Evolutionary conservation across 257 asterid genomes (phyloP), one percentile per base, ranked within the genome.

Genomic region (Primulina tabacum): DNA sequence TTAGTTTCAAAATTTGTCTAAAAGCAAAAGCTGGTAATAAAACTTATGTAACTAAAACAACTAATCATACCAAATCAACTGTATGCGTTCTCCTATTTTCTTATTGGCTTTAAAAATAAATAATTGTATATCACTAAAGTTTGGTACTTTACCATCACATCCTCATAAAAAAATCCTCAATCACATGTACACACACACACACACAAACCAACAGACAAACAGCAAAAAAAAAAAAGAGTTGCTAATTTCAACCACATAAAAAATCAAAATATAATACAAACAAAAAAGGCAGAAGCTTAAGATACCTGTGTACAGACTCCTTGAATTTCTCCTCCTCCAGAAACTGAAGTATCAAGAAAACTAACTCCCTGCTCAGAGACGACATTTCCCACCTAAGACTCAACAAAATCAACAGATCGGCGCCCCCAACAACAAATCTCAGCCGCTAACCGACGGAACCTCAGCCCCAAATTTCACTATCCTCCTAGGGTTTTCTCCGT

Each of bases 321-420:
- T 92, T 92, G 82, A 90, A 92, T 84, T 92, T 92, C 82, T 92
- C 98, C 89, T 92, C 97, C 69, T 90, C 97, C 2, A 90, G 93
- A 73, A 92, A 92, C 83, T 92, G 98, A 65, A 92, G 97, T 84
- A 92, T 92, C 60, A 92, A 86, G 73, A 92, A 90, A 64, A 92
- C 98, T 86, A 92, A 84, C 85, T 92, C 98, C 68, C 97, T 88
- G 87, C 97, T 92, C 40, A 92, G 86, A 40, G 96, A 88, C 80
- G 98, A 85, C 98, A 92, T 92, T 81, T 73, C 75, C 77, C 64
- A 77, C 73, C 83, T 66, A 87, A 66, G 82, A 83, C 77, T 73
- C 69, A 80, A 47, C 74, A 67, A 71, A 82, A 80, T 71, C 67
- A 77, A 76, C 87, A 83, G 96, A 92, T 90, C 96, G 85, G 87